A percentile compares a stretch with the other conserved stretches of the same genome.
Evolutionary conservation across 148 eudicot genomes (phyloP).

Genomic region (Diospyros kaki): DNA sequence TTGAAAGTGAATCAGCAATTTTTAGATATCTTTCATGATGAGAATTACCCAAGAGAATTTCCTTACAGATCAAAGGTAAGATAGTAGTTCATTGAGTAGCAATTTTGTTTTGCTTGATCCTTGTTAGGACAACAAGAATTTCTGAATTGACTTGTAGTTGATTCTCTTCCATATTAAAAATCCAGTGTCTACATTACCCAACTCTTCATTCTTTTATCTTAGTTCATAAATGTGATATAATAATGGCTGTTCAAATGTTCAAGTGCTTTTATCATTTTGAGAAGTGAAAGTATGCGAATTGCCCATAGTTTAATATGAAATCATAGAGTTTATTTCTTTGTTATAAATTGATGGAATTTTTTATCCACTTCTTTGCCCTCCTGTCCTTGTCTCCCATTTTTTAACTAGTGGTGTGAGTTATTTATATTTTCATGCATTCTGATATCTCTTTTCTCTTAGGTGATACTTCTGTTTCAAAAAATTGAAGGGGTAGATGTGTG

Average conservation of each 20-base stretch:
- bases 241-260: neutral
- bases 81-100: neutral
- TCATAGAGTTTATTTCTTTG: neutral
- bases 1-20: constrained; percentile 81
- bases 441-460: constrained; percentile 40
- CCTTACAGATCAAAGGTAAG: constrained; percentile 82
- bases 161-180: neutral
- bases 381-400: neutral
- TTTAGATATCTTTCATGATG: constrained; percentile 57
- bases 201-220: neutral
- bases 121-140: neutral
- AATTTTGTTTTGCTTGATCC: constrained; percentile 3
- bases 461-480: constrained; percentile 79
- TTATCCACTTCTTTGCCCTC: neutral
- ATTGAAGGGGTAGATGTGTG: constrained; percentile 87
- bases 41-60: constrained; percentile 70
- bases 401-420: constrained; percentile 2
- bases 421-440: constrained; percentile 7
- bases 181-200: neutral
- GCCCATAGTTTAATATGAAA: neutral
- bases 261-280: constrained; percentile 1
- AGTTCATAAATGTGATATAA: neutral
- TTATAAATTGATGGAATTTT: neutral
- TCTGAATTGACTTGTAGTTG: neutral
- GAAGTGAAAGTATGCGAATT: neutral